Percentiles rank a stretch among this genome's conserved stretches.
phyloP scores from a whole-genome alignment of 208 protist species.

The Wallacemonas sp. region DNA sequence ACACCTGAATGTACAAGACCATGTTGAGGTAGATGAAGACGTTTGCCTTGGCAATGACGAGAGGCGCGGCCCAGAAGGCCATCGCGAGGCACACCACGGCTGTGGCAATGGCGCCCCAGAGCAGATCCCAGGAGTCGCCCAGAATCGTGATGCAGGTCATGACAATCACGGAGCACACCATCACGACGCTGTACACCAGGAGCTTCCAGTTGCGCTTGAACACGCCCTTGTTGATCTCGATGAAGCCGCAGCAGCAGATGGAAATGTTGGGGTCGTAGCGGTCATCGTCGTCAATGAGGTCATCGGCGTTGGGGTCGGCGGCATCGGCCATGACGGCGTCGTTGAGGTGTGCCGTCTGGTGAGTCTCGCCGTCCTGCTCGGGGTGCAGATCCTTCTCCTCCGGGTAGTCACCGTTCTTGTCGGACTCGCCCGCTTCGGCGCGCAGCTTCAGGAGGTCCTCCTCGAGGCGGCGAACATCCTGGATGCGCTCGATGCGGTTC shows the following conservation, averaged over 20 bases:
- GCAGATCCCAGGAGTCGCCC: conserved; percentile 13
- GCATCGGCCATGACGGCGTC: conserved; percentile 17
- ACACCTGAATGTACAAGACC: conserved; percentile 41
- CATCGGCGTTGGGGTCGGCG: not conserved
- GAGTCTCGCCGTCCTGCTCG: conserved; percentile 6
- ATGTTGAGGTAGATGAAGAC: conserved; percentile 42
- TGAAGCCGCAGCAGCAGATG: conserved; percentile 23
- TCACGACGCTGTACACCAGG: conserved; percentile 27
- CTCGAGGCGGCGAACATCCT: conserved; percentile 40
- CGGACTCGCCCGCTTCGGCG: not conserved
- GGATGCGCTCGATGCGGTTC: conserved; percentile 53
- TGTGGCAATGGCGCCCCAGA: conserved; percentile 12
- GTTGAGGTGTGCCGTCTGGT: not conserved
- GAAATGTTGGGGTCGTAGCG: conserved; percentile 13
- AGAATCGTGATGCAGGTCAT: conserved; percentile 30
- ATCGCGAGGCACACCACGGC: conserved; percentile 20
- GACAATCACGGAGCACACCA: conserved; percentile 26
- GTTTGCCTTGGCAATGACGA: conserved; percentile 40
- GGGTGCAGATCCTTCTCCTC: conserved; percentile 19
- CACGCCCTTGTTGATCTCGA: conserved; percentile 42
- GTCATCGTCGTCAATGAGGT: conserved; percentile 7
- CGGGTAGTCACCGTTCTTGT: not conserved
- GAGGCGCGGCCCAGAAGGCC: conserved; percentile 33
- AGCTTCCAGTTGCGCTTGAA: conserved; percentile 30
- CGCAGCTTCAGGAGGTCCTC: conserved; percentile 32